Conservation (phyloP, 2,329 filamentous ascomycete genomes). For the Cryphonectria nitschkei region DNA sequence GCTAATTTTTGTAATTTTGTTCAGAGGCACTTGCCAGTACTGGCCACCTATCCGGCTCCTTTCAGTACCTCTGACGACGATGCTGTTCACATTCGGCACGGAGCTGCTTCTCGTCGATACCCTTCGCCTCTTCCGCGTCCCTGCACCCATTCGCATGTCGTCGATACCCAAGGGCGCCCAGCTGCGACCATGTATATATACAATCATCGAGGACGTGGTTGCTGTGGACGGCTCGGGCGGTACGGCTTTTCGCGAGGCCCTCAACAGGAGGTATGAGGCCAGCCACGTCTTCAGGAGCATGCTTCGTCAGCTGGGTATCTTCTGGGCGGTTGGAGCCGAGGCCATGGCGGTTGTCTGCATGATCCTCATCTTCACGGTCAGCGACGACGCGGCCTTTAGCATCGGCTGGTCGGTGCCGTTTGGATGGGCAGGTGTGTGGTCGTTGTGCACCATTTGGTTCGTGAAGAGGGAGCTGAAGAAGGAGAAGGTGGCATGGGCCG, state of each 20-base stretch:
- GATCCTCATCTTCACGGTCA: conserved; percentile 33
- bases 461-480: conserved; percentile 34
- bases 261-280: conserved; percentile 55
- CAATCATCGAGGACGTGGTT: conserved; percentile 69
- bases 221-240: conserved; percentile 68
- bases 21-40: conserved; percentile 42
- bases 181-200: conserved; percentile 65
- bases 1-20: neutral
- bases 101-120: conserved; percentile 46
- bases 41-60: conserved; percentile 53
- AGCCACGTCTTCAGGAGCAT: conserved; percentile 58
- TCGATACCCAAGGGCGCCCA: conserved; percentile 63
- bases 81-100: conserved; percentile 52
- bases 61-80: conserved; percentile 55
- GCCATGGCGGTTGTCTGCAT: conserved; percentile 32
- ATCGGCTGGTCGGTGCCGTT: conserved; percentile 35
- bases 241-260: conserved; percentile 53
- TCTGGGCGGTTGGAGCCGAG: conserved; percentile 56
- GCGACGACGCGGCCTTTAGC: conserved; percentile 32
- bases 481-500: conserved; percentile 35
- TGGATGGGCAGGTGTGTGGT: conserved; percentile 34
- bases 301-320: conserved; percentile 58
- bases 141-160: conserved; percentile 64
- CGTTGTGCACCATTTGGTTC: conserved; percentile 34
- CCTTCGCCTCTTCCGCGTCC: conserved; percentile 39